Evolutionary conservation across 2,329 filamentous ascomycete genomes (phyloP).

Genomic region (Amauroascus verrucosus): DNA sequence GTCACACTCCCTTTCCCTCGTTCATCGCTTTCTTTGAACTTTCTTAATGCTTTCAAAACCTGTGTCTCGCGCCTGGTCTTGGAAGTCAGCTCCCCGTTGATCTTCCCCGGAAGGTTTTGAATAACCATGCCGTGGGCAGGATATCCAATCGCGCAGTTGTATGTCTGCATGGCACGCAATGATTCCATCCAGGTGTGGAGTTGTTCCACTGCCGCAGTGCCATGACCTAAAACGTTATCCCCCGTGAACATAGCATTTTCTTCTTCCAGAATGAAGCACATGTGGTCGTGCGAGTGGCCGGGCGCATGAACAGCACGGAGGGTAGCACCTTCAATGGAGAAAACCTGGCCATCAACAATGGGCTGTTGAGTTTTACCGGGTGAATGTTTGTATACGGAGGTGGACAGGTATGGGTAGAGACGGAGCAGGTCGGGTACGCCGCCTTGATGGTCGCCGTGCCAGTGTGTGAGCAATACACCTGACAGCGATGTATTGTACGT

Average conservation of each 20-base stretch:
- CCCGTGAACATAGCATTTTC: conserved; percentile 69
- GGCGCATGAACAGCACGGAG: conserved; percentile 57
- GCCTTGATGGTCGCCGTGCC: conserved; percentile 77
- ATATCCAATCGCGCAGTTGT: conserved; percentile 55
- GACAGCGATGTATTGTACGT: conserved; percentile 58
- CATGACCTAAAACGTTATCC: conserved; percentile 64
- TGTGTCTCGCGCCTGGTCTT: conserved; percentile 37
- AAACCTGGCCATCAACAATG: conserved; percentile 47
- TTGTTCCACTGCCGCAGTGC: conserved; percentile 33
- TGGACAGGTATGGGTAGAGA: conserved; percentile 48
- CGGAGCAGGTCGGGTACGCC: conserved; percentile 60
- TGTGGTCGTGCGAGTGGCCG: conserved; percentile 66
- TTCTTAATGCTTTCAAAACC: conserved; percentile 28
- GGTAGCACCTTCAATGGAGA: conserved; percentile 45
- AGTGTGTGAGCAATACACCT: conserved; percentile 75
- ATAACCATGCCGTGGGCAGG: conserved; percentile 79
- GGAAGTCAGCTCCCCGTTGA: conserved; percentile 63
- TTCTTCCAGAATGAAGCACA: conserved; percentile 61
- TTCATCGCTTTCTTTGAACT: conserved; percentile 13
- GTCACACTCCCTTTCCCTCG: conserved; percentile 29
- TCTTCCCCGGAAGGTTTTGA: conserved; percentile 57
- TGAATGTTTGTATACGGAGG: conserved; percentile 54
- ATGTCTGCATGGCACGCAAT: conserved; percentile 37
- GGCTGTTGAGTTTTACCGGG: conserved; percentile 43
- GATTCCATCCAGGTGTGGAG: conserved; percentile 30